Percentiles rank a stretch among this genome's conserved stretches.
Conservation (phyloP, 2,329 filamentous ascomycete species). For the Aurifilum marmelostoma region DNA sequence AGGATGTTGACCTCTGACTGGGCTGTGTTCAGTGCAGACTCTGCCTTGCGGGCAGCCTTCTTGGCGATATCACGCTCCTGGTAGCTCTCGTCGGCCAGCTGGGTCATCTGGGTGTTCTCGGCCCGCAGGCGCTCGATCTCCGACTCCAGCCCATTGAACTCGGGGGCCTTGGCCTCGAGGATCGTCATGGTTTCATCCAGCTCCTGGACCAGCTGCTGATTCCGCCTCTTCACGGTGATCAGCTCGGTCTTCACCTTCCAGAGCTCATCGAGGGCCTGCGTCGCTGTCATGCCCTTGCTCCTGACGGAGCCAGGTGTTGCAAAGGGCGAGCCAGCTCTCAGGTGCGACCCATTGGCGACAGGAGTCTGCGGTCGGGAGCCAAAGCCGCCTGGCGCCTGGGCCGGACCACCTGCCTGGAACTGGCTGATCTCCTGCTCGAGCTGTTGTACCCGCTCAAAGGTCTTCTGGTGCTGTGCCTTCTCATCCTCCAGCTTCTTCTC, state of each 20-base stretch:
- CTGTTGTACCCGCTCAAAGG: conserved; percentile 53
- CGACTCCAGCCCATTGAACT: conserved; percentile 81
- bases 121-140: conserved; percentile 80
- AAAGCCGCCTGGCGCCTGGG: conserved; percentile 41
- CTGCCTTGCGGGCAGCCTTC: conserved; percentile 77
- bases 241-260: conserved; percentile 73
- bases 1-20: conserved; percentile 76
- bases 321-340: conserved; percentile 61
- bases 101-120: conserved; percentile 83
- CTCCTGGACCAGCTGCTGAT: conserved; percentile 72
- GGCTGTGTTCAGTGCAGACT: conserved; percentile 67
- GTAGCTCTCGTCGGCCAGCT: conserved; percentile 79
- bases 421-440: conserved; percentile 59
- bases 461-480: conserved; percentile 49
- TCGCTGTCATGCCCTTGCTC: conserved; percentile 60
- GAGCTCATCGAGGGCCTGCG: conserved; percentile 66
- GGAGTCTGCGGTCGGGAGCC: conserved; percentile 64
- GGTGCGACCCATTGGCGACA: conserved; percentile 58
- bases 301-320: conserved; percentile 63
- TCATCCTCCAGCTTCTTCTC: conserved; percentile 61
- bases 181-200: conserved; percentile 86
- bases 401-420: conserved; percentile 52
- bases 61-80: conserved; percentile 78
- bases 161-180: conserved; percentile 82
- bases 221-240: conserved; percentile 72